phyloP scores from a whole-genome alignment of 2,329 filamentous ascomycete species.

The Fusarium austroafricanum region DNA sequence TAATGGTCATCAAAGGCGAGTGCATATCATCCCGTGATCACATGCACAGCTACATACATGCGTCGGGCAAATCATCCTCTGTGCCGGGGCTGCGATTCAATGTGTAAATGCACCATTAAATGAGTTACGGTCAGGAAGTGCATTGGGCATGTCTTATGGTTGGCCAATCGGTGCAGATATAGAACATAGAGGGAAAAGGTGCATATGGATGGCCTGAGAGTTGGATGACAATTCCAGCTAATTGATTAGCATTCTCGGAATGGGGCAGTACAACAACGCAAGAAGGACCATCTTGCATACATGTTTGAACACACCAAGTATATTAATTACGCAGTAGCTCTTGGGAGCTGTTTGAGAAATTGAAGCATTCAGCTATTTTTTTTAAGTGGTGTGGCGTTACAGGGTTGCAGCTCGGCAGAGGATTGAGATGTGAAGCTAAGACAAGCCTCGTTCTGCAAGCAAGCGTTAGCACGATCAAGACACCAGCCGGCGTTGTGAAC shows the following conservation, averaged over 20 bases:
- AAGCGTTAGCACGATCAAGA: conserved; percentile 30
- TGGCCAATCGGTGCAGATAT: background rate
- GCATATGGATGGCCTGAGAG: background rate
- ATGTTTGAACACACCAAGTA: background rate
- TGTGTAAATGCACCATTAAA: background rate
- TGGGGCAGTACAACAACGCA: background rate
- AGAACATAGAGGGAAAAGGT: background rate
- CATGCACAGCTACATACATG: background rate
- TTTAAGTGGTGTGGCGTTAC: conserved; percentile 31
- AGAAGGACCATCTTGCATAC: background rate
- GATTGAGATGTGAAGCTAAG: conserved; percentile 29
- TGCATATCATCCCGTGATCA: background rate
- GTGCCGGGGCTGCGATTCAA: background rate
- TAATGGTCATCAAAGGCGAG: background rate
- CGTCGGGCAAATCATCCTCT: background rate
- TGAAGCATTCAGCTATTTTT: conserved; percentile 14
- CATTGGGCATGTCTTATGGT: background rate
- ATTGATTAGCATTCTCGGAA: background rate
- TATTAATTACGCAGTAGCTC: too few relatives aligned
- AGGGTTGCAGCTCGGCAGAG: conserved; percentile 6
- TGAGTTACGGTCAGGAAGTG: background rate
- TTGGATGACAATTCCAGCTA: background rate
- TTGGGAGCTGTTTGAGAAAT: background rate
- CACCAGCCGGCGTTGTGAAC: conserved; percentile 24
- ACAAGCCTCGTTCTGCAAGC: conserved; percentile 31